Evolutionary conservation across 495 filamentous ascomycete species (phyloP).

Genomic region (Penicillium arizonense): DNA sequence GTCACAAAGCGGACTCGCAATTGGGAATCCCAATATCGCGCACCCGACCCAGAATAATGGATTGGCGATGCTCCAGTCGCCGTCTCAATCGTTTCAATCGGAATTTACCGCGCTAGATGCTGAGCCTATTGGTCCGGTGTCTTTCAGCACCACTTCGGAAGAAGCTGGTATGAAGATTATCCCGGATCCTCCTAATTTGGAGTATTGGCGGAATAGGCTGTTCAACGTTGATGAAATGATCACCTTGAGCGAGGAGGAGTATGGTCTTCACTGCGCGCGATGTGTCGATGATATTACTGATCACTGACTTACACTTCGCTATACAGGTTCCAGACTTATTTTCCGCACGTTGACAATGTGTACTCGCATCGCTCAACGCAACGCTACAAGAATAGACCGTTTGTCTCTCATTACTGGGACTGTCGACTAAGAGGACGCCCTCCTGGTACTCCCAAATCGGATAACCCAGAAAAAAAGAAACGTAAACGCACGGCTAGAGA

Average conservation of each 20-base stretch:
- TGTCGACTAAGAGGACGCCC: slow-evolving; percentile 85
- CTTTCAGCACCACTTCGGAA: slow-evolving; percentile 40
- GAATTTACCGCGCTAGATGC: slow-evolving; percentile 8
- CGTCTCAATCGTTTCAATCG: slow-evolving; percentile 9
- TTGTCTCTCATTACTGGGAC: slow-evolving; percentile 87
- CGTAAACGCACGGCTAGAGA: slow-evolving; percentile 75
- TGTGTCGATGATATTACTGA: background rate
- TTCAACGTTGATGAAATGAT: slow-evolving; percentile 78
- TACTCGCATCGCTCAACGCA: slow-evolving; percentile 91
- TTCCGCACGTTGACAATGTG: slow-evolving; percentile 87
- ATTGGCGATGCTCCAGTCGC: slow-evolving; percentile 12
- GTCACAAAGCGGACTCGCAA: slow-evolving; percentile 1
- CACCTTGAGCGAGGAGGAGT: slow-evolving; percentile 77
- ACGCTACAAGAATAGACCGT: slow-evolving; percentile 78
- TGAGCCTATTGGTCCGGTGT: slow-evolving; percentile 5
- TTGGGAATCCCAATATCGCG: slow-evolving; percentile 6
- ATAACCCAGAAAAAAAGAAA: slow-evolving; percentile 87
- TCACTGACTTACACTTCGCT: slow-evolving; percentile 4
- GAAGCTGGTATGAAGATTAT: slow-evolving; percentile 44
- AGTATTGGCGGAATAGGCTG: slow-evolving; percentile 70
- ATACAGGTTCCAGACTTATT: slow-evolving; percentile 78
- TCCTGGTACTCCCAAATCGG: slow-evolving; percentile 78
- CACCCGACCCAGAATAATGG: slow-evolving; percentile 10
- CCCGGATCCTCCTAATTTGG: slow-evolving; percentile 65
- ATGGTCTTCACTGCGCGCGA: slow-evolving; percentile 29